Evolutionary conservation across 2,329 filamentous ascomycete species (phyloP).

Genomic region (Fusarium subglutinans): DNA sequence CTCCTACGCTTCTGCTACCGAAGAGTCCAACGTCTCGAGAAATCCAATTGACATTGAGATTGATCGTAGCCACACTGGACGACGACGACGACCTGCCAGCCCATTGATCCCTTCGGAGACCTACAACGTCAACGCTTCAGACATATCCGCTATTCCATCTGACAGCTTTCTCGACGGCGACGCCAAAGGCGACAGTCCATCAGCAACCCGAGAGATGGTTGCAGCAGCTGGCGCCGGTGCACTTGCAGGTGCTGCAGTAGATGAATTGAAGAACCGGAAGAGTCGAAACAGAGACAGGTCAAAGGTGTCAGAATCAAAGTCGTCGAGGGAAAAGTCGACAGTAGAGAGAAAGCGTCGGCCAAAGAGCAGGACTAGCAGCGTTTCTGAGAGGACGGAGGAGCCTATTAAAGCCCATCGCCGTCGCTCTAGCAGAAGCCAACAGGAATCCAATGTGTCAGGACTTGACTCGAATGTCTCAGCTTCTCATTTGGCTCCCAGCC

Average conservation of each 20-base stretch:
- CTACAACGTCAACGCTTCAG: conserved; percentile 76
- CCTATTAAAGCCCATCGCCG: conserved; percentile 58
- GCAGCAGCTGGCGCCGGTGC: conserved; percentile 49
- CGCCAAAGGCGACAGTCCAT: conserved; percentile 54
- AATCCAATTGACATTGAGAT: conserved; percentile 93
- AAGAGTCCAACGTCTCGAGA: conserved; percentile 79
- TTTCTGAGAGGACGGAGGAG: conserved; percentile 58
- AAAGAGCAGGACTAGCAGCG: conserved; percentile 62
- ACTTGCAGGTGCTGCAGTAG: conserved; percentile 51
- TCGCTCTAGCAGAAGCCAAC: conserved; percentile 61
- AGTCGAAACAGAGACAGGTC: conserved; percentile 56
- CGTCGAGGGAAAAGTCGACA: conserved; percentile 56
- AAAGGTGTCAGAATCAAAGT: conserved; percentile 50
- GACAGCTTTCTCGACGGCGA: conserved; percentile 70
- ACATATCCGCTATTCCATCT: conserved; percentile 80
- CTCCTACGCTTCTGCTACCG: conserved; percentile 81
- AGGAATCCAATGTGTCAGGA: conserved; percentile 63
- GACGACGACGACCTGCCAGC: conserved; percentile 71
- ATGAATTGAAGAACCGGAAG: conserved; percentile 56
- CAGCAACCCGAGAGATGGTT: conserved; percentile 49
- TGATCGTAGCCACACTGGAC: conserved; percentile 60
- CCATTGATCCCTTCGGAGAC: conserved; percentile 70
- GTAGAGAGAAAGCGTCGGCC: conserved; percentile 56
- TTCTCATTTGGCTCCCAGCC: conserved; percentile 62
- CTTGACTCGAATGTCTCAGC: conserved; percentile 65